Conservation (phyloP, 768 basidiomycete species). For the Harrya chromipes region DNA sequence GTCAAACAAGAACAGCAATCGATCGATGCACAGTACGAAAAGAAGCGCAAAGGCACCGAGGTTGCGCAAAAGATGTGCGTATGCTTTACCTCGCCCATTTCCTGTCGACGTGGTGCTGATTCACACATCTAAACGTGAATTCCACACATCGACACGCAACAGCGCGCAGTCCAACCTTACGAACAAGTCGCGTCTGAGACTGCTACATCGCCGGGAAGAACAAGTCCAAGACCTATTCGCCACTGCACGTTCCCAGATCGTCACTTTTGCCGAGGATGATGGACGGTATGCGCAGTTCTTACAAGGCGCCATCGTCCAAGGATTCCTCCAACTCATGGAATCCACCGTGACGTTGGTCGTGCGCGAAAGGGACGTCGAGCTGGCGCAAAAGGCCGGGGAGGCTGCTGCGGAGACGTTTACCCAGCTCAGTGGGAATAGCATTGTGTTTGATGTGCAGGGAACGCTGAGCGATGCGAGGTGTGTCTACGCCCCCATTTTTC, state of each 20-base stretch:
- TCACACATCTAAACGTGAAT: neutral
- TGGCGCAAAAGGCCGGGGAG: conserved; percentile 60
- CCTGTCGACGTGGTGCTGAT: conserved; percentile 31
- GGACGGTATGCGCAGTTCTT: conserved; percentile 78
- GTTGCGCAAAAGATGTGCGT: conserved; percentile 98
- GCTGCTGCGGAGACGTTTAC: conserved; percentile 57
- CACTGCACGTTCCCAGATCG: conserved; percentile 60
- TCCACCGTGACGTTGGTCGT: conserved; percentile 61
- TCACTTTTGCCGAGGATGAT: conserved; percentile 59
- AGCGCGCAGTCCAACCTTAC: conserved; percentile 95
- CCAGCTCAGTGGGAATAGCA: conserved; percentile 70
- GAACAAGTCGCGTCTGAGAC: conserved; percentile 90
- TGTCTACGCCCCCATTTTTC: conserved; percentile 18
- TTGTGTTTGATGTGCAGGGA: conserved; percentile 58
- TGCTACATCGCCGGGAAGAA: conserved; percentile 90
- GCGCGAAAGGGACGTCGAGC: conserved; percentile 62
- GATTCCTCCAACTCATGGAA: conserved; percentile 82
- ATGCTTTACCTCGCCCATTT: too few species aligned
- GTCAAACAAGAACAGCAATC: too few species aligned
- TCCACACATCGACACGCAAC: neutral
- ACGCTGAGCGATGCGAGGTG: conserved; percentile 67
- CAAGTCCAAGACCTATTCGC: conserved; percentile 88
- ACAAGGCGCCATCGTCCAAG: conserved; percentile 82
- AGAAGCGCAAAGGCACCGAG: conserved; percentile 95
- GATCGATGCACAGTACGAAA: conserved; percentile 89